phyloP scores from a whole-genome alignment of 2,329 filamentous ascomycete genomes.

The Cordyceps tenuipes region DNA sequence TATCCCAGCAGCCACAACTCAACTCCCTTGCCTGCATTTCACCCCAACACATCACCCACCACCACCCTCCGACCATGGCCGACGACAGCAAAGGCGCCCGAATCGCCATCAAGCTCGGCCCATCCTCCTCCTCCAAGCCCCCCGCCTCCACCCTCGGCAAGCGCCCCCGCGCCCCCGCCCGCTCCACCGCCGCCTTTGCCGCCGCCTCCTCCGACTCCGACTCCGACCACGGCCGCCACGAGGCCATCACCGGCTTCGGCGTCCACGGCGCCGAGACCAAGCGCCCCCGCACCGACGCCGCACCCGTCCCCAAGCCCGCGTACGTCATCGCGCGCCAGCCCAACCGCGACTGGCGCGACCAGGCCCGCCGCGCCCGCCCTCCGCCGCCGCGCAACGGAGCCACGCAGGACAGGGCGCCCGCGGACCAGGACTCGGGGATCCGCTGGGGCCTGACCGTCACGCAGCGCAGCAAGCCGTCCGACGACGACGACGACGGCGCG shows the following conservation, averaged over 20 bases:
- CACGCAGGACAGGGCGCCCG: conserved; percentile 25
- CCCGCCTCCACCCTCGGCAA: conserved; percentile 41
- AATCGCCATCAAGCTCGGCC: conserved; percentile 43
- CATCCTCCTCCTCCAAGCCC: conserved; percentile 20
- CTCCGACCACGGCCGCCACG: conserved; percentile 27
- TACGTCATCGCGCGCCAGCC: conserved; percentile 49
- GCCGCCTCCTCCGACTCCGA: conserved; percentile 25
- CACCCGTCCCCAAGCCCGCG: conserved; percentile 22
- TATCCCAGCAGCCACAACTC: no score
- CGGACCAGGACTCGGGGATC: conserved; percentile 44
- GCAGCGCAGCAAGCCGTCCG: conserved; percentile 25
- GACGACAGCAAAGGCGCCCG: conserved; percentile 27
- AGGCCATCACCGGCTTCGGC: conserved; percentile 43
- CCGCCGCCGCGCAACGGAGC: not conserved
- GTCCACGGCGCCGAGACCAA: conserved; percentile 35
- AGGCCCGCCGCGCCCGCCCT: conserved; percentile 31
- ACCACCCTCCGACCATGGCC: conserved; percentile 25
- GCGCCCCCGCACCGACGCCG: conserved; percentile 23
- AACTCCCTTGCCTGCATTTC: no score
- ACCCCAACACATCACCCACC: not conserved
- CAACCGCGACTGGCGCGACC: conserved; percentile 57
- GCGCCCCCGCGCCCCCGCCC: conserved; percentile 27
- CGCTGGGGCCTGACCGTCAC: conserved; percentile 45
- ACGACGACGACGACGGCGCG: conserved; percentile 9
- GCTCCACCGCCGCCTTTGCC: not conserved